Base-by-base conservation (phyloP, 306 rosid genomes). In the Psophocarpus tetragonolobus region DNA sequence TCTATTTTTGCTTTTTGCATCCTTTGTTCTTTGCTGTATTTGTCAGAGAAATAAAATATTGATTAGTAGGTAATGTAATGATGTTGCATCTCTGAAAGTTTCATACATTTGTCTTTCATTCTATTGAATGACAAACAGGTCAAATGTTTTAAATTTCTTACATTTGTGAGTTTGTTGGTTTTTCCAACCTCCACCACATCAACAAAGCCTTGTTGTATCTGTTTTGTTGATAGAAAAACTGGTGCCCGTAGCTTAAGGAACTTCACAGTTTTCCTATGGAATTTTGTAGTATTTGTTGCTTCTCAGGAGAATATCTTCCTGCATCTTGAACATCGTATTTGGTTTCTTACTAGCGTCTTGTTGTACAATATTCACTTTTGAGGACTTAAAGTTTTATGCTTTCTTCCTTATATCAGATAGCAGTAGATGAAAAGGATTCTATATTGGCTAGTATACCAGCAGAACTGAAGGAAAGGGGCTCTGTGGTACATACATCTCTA, bases 381-480 rank as follows among this genome's bases (percentile, higher is more conserved):
- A 39, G 64, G 63, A 21, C 54, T 35, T 86, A 11, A 42, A 27
- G 68, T 78, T 57, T 62, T 68, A 35, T 48, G 10, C 12, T 54
- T 58, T 6, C 75, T 76, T 85, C 68, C 60, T 11, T 68, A 39
- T 77, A 67, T 60, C 77, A 94, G 98, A 90, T 87, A 30, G 97
- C 90, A 8, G 76, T 83, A 32, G 93, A 91, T 73, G 93, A 95
- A 80, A 95, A 90, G 75, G 91, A 91, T 79, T 80, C 88, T 54
- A 90, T 95, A 85, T 77, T 95, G 82, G 88, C 87, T 3, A 88
- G 95, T 83, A 50, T 90, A 79, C 98, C 97, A 62, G 74, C 72
- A 14, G 89, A 91, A 47, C 84, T 82, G 85, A 90, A 81, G 85
- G 92, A 90, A 80, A 95, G 67, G 71, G 97, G 95, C 62, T 90